These are phyloP conservation scores for Polysphondylium violaceum DNA, from an alignment of 78 protist species.

Conservation along the genomic window DNA sequence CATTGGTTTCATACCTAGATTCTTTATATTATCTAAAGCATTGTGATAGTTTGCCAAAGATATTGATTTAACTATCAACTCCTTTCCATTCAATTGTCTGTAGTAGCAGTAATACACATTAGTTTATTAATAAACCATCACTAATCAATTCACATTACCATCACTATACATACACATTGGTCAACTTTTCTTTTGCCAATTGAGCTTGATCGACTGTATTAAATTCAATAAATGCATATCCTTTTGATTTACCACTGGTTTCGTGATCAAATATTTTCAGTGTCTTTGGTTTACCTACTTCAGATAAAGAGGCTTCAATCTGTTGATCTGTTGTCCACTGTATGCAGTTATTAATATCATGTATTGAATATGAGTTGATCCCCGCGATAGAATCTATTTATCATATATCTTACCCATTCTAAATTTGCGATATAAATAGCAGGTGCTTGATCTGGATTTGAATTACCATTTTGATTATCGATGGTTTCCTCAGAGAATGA, in stretches of 20 bases:
- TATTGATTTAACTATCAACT: constrained; percentile 4
- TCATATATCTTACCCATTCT: constrained; percentile 67
- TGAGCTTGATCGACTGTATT: neutral
- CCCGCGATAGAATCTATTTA: neutral
- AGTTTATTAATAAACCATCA: neutral
- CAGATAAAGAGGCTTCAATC: constrained; percentile 41
- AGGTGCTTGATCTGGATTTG: constrained; percentile 37
- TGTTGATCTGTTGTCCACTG: constrained; percentile 80
- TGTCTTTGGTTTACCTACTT: constrained; percentile 52
- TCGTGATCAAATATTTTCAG: constrained; percentile 74
- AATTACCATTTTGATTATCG: too few relatives aligned
- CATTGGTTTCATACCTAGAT: constrained; percentile 4
- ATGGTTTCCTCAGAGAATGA: too few relatives aligned
- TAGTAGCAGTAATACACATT: neutral
- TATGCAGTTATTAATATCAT: neutral
- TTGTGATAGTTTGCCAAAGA: constrained; percentile 30
- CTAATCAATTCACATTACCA: neutral
- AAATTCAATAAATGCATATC: constrained; percentile 71
- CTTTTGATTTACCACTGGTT: constrained; percentile 72
- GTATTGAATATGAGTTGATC: neutral
- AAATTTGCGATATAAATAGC: constrained; percentile 20
- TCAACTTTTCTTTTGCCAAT: constrained; percentile 31
- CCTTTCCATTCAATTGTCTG: constrained; percentile 43
- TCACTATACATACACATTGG: constrained; percentile 5
- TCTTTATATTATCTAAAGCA: constrained; percentile 30